Evolutionary conservation across 345 rosid genomes (phyloP).

Genomic region (Citrus maxima): DNA sequence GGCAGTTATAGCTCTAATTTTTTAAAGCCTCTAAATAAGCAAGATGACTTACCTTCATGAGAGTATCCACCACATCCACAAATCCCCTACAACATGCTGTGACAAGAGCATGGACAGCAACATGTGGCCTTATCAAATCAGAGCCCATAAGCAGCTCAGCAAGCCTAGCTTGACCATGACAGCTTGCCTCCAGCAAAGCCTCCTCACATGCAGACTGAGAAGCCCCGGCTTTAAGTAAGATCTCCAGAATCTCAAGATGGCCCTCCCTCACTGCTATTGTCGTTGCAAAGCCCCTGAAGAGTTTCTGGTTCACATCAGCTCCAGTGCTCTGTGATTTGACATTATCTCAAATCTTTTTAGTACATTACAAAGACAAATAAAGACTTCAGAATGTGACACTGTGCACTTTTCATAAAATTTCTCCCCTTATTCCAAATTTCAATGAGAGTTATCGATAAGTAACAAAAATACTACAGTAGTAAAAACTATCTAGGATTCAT

Average conservation of each 20-base stretch:
- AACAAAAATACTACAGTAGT: slow-evolving; percentile 9
- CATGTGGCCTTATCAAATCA: slow-evolving; percentile 82
- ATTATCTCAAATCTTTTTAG: slow-evolving; percentile 20
- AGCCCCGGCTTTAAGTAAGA: slow-evolving; percentile 86
- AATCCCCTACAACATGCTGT: slow-evolving; percentile 88
- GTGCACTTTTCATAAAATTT: not conserved
- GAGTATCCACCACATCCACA: slow-evolving; percentile 62
- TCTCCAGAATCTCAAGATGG: slow-evolving; percentile 73
- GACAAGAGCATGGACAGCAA: slow-evolving; percentile 85
- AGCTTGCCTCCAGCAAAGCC: slow-evolving; percentile 81
- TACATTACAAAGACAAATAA: slow-evolving; percentile 2
- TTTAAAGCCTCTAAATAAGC: not conserved
- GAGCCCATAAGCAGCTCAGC: slow-evolving; percentile 82
- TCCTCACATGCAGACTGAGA: slow-evolving; percentile 96
- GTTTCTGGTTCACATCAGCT: slow-evolving; percentile 93
- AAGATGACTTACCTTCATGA: slow-evolving; percentile 52
- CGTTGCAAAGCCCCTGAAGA: slow-evolving; percentile 88
- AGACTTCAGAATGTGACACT: slow-evolving; percentile 3
- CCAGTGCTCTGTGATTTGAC: slow-evolving; percentile 63
- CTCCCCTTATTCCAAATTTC: slow-evolving; percentile 9
- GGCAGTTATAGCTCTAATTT: not conserved
- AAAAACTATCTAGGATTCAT: slow-evolving; percentile 22
- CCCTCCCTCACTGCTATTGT: slow-evolving; percentile 94
- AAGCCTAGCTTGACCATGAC: slow-evolving; percentile 61
- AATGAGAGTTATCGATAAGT: not conserved